Base-by-base conservation (phyloP, 306 rosid species). In the Cajanus cajan region DNA sequence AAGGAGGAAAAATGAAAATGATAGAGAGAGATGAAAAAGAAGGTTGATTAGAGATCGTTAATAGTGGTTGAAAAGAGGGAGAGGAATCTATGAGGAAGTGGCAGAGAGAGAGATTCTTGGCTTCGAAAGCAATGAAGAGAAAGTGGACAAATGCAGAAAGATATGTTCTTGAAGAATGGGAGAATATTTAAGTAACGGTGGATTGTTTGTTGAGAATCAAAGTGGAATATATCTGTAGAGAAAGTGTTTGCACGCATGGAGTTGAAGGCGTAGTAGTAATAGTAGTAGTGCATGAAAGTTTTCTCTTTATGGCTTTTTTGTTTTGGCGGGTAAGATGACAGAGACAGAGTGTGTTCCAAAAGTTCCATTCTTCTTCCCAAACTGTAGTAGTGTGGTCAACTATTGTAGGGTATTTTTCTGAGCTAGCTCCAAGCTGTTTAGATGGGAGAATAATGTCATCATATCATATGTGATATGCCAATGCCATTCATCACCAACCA, bases 111-210 rank as follows among this genome's bases (percentile, higher is more conserved):
- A 80, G 82, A 86, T 94, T 90, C 98, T 90, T 92, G 85, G 91
- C 98, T 94, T 94, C 86, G 79, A 85, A 89, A 88, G 86, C 89
- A 84, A 85, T 82, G 91, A 79, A 87, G 82, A 79, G 80, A 76
- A 87, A 87, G 80, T 52, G 36, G 73, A 54, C 45, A 71, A 58
- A 61, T 75, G 82, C 76, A 77, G 76, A 65, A 86, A 86, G 87
- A 80, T 71, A 71, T 51, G 81, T 80, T 80, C 76, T 74, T 90
- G 82, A 77, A 84, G 86, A 87, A 78, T 68, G 84, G 67, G 58
- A 83, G 90, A 86, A 89, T 81, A 91, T 57, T 54, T 47, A 84
- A 89, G 83, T 72, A 85, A 83, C 88, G 91, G 90, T 87, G 82
- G 87, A 82, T 80, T 84, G 77, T 78, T 40, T 82, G 78, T 79